Base-by-base conservation (phyloP, 1,284 basidiomycete genomes). In the Ustilago esculenta region DNA sequence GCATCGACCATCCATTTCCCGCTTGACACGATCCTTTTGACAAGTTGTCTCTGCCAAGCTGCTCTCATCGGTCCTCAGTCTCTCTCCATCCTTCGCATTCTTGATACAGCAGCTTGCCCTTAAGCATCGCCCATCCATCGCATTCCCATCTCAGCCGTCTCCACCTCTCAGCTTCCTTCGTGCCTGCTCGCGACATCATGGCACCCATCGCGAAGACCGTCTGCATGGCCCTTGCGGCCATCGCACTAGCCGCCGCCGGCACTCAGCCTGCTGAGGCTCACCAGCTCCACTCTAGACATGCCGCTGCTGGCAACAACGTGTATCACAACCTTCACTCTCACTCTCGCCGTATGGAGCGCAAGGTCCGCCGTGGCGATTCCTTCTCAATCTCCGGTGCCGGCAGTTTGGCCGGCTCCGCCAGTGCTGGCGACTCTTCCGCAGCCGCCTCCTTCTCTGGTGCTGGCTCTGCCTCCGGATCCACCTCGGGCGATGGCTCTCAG, bases 161-260 rank as follows among this genome's bases (percentile, higher is more conserved):
- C 30, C 34, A 32, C 46, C 45, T 21, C 5, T 48, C 14, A 33
- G 15, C 47, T 23, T 21, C 32, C 17, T 25, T 29, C 35, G 18
- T 12, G 6, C 6, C 27, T 12, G 27, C 27, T 9, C 15, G 33
- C 42, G 15, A 32, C 60, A 65, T 5, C 54, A 71, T 71, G 68
- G 68, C 63, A 33, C 68, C 68, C 41, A 72, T 72, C 48, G 68
- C 68, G 27, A 66, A 63, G 63, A 72, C 63, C 37, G 54, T 72
- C 37, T 72, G 68, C 51, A 34, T 56, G 21, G 68, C 68, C 37
- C 63, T 72, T 25, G 68, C 49, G 32, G 68, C 63, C n/a, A 50
- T 72, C 36, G 63, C 68, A 18, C 39, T 72, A 17, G 68, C 68
- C 49, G 43, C 68, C 20, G 36, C 47, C 11, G 63, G 51, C 52